A percentile compares a stretch with the other conserved stretches of the same genome.
Evolutionary conservation across 2,329 filamentous ascomycete genomes (phyloP).

Genomic region (Colletotrichum somersetense): DNA sequence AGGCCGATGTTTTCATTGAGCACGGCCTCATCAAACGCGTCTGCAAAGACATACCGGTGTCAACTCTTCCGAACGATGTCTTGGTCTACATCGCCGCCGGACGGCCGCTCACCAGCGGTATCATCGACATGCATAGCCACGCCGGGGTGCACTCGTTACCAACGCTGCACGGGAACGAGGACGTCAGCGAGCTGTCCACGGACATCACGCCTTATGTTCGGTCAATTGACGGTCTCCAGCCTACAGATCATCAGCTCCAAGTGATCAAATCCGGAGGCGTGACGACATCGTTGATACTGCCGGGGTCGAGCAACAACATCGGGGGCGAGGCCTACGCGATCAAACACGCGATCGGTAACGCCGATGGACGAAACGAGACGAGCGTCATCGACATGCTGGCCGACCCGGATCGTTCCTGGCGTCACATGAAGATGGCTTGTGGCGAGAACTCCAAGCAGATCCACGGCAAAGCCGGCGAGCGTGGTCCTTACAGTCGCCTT

Average conservation of each 20-base stretch:
- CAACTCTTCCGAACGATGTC: constrained; percentile 59
- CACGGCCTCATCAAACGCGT: constrained; percentile 71
- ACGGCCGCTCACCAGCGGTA: constrained; percentile 73
- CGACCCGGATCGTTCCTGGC: constrained; percentile 73
- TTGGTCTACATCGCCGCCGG: constrained; percentile 70
- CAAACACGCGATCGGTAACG: constrained; percentile 74
- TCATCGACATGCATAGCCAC: constrained; percentile 81
- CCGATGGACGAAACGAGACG: constrained; percentile 71
- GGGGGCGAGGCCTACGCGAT: constrained; percentile 78
- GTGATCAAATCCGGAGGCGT: constrained; percentile 80
- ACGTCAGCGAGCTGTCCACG: constrained; percentile 74
- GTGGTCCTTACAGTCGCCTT: constrained; percentile 70
- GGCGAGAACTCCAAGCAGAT: constrained; percentile 76
- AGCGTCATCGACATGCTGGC: constrained; percentile 74
- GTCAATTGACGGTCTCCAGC: constrained; percentile 74
- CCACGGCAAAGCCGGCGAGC: constrained; percentile 67
- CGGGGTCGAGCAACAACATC: constrained; percentile 78
- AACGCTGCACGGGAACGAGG: constrained; percentile 63
- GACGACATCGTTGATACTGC: constrained; percentile 75
- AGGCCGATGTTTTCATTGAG: constrained; percentile 70
- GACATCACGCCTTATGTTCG: constrained; percentile 77
- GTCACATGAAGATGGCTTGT: constrained; percentile 83
- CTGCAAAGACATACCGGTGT: constrained; percentile 55
- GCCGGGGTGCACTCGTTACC: constrained; percentile 71
- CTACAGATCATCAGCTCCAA: constrained; percentile 73